These are phyloP conservation scores for Trichophyton equinum DNA, from an alignment of 2,329 filamentous ascomycete species.

Conservation along the genomic window DNA sequence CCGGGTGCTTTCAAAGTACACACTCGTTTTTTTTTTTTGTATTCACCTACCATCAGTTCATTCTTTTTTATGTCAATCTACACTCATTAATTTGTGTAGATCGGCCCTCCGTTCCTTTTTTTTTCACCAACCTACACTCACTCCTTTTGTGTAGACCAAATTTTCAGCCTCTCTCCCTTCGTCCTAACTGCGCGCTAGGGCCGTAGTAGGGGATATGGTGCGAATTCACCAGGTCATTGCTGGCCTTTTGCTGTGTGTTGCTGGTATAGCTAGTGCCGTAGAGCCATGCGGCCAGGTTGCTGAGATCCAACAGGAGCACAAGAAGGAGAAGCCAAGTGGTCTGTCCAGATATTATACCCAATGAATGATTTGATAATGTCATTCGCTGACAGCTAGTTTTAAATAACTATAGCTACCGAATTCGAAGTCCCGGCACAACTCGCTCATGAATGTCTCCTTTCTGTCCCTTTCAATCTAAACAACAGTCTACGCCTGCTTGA, in stretches of 20 bases:
- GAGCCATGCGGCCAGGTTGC: background rate
- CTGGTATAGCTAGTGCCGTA: background rate
- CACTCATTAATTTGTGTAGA: background rate
- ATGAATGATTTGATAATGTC: background rate
- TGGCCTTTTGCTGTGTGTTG: background rate
- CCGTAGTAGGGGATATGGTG: background rate
- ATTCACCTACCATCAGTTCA: background rate
- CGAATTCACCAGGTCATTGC: background rate
- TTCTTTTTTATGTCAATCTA: background rate
- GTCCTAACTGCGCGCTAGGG: background rate
- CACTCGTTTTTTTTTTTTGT: background rate
- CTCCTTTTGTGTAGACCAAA: background rate
- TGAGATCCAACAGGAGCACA: background rate
- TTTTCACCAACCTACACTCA: background rate
- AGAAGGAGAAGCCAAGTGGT: background rate
- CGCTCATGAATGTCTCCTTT: slow-evolving; percentile 16
- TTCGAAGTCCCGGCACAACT: slow-evolving; percentile 11
- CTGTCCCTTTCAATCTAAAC: slow-evolving; percentile 15
- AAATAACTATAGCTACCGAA: slow-evolving; percentile 1
- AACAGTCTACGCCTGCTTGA: slow-evolving; percentile 15
- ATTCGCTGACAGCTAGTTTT: background rate
- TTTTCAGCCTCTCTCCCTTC: background rate
- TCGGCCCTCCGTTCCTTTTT: background rate
- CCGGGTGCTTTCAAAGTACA: background rate
- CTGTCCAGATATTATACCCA: background rate